phyloP scores from a whole-genome alignment of 176 grass and related monocot genomes.

The Oryza glaberrima region DNA sequence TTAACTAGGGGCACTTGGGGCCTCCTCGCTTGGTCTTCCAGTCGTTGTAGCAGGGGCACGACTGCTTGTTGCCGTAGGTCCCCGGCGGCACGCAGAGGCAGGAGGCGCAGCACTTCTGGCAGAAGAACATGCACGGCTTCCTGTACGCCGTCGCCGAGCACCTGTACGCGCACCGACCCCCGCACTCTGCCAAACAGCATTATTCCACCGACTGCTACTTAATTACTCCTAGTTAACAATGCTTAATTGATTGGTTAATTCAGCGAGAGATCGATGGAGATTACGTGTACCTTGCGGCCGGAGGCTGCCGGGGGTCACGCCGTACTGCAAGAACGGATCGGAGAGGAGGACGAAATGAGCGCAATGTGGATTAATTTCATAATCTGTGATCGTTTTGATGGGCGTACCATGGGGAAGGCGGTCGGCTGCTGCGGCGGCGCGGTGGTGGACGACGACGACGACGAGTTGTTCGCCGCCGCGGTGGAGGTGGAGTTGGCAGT shows the following conservation, averaged over 20 bases:
- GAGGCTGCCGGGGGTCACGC: slow-evolving; percentile 64
- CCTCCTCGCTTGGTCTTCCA: slow-evolving; percentile 89
- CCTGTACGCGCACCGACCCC: slow-evolving; percentile 38
- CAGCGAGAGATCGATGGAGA: background rate
- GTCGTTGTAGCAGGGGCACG: slow-evolving; percentile 72
- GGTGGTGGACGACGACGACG: background rate
- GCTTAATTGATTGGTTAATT: background rate
- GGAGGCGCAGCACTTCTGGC: slow-evolving; percentile 67
- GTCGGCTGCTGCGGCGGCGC: background rate
- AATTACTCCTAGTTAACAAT: too few species aligned
- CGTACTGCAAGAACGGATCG: slow-evolving; percentile 33
- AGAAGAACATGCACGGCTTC: slow-evolving; percentile 90
- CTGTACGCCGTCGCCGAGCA: slow-evolving; percentile 74
- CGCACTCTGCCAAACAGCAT: slow-evolving; percentile 37
- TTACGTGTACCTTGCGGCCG: slow-evolving; percentile 47
- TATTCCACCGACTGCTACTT: too few species aligned
- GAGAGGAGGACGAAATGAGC: background rate
- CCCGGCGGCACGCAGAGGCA: slow-evolving; percentile 72
- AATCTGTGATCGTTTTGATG: background rate
- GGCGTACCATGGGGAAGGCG: slow-evolving; percentile 22
- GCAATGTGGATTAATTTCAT: too few species aligned
- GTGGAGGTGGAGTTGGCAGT: background rate
- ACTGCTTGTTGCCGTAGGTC: slow-evolving; percentile 73
- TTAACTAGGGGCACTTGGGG: slow-evolving; percentile 65
- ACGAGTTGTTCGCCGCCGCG: background rate